A percentile compares a stretch with the other conserved stretches of the same genome.
Conservation (phyloP, 176 grass and related monocot species). For the Saccharum officinarum region DNA sequence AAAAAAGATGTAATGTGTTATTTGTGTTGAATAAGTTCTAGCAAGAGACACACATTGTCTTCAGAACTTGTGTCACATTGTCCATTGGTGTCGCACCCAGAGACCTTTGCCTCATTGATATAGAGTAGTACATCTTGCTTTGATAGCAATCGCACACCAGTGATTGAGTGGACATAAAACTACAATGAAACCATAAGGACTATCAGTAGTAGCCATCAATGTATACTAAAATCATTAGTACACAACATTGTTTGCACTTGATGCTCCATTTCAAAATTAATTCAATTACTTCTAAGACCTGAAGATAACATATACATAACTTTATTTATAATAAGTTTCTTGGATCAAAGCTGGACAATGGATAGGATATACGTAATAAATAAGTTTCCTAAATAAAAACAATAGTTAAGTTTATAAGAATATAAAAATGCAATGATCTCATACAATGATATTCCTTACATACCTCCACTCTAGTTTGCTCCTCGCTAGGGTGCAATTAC, state of each 20-base stretch:
- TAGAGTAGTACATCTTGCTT: slow-evolving; percentile 50
- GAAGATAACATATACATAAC: not conserved
- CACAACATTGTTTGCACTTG: not conserved
- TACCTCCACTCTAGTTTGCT: not conserved
- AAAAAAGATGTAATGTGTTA: not conserved
- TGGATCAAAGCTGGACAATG: too few relatives aligned
- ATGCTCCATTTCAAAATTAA: not conserved
- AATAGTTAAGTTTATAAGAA: not conserved
- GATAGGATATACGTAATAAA: not conserved
- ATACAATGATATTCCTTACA: not conserved
- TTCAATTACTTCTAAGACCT: not conserved
- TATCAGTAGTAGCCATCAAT: not conserved
- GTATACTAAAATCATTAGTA: not conserved
- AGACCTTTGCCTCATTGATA: slow-evolving; percentile 28
- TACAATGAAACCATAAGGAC: not conserved
- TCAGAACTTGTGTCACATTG: slow-evolving; percentile 24
- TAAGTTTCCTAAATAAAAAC: not conserved
- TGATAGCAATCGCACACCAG: slow-evolving; percentile 3
- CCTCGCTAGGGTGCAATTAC: not conserved
- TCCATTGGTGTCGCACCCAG: slow-evolving; percentile 11
- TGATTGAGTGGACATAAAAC: slow-evolving; percentile 39
- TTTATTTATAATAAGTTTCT: too few relatives aligned
- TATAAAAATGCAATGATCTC: not conserved
- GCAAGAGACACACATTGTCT: slow-evolving; percentile 25
- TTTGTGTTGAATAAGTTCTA: not conserved